phyloP scores from a whole-genome alignment of 2,329 filamentous ascomycete species.

The Phyllosticta paracitricarpa region DNA sequence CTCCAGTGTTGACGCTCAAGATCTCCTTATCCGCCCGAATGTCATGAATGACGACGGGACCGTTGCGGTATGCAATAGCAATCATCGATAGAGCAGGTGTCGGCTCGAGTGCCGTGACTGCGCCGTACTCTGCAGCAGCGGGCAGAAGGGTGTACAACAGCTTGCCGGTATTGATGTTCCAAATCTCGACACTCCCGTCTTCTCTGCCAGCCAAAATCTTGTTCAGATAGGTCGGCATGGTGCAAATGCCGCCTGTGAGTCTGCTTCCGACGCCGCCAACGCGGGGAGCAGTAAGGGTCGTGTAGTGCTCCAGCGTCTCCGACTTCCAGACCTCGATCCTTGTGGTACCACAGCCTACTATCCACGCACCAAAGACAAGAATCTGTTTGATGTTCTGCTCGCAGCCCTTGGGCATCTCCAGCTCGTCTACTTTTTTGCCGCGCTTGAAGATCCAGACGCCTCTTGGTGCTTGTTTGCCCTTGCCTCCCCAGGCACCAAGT shows the following conservation, averaged over 20 bases:
- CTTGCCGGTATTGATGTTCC: constrained; percentile 90
- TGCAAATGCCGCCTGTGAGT: constrained; percentile 70
- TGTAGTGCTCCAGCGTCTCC: constrained; percentile 76
- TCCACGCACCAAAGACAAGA: constrained; percentile 81
- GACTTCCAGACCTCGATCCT: constrained; percentile 86
- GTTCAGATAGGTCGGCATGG: constrained; percentile 91
- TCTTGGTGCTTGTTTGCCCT: constrained; percentile 40
- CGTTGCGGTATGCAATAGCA: constrained; percentile 76
- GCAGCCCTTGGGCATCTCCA: constrained; percentile 57
- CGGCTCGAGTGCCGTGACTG: constrained; percentile 79
- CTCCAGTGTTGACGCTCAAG: constrained; percentile 58
- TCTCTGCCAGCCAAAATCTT: constrained; percentile 83
- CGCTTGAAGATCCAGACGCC: constrained; percentile 89
- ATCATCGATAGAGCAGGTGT: constrained; percentile 76
- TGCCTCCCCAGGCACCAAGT: constrained; percentile 79
- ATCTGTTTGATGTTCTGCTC: constrained; percentile 66
- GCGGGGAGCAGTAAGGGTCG: constrained; percentile 57
- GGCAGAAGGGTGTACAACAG: constrained; percentile 84
- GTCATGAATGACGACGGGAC: constrained; percentile 71
- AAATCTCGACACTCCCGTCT: constrained; percentile 89
- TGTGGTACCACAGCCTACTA: constrained; percentile 66
- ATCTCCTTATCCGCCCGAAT: constrained; percentile 66
- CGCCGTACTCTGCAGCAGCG: constrained; percentile 58
- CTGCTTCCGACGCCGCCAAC: constrained; percentile 51
- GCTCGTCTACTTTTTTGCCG: constrained; percentile 70